Evolutionary conservation across 148 eudicot genomes (phyloP).

Genomic region (Cornus florida): DNA sequence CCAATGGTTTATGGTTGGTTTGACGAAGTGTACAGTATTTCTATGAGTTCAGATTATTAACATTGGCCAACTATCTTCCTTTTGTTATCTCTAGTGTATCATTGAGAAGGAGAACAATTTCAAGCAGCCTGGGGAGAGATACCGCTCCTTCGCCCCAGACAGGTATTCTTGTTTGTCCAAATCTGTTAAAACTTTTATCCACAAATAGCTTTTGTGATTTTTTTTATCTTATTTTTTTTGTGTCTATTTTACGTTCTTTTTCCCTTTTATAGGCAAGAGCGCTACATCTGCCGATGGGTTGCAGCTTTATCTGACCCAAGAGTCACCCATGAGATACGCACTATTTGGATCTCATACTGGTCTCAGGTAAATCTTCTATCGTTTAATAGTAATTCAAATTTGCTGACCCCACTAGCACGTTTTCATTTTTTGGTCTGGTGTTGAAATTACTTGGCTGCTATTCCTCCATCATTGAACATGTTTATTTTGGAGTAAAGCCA

Average conservation of each 20-base stretch:
- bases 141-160: not conserved
- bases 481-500: no score
- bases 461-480: no score
- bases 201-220: not conserved
- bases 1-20: not conserved
- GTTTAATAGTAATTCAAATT: not conserved
- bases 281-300: slow-evolving; percentile 29
- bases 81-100: not conserved
- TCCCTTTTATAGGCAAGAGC: slow-evolving; percentile 27
- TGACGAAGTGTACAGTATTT: not conserved
- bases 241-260: not conserved
- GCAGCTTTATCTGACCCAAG: slow-evolving; percentile 32
- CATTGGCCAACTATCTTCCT: not conserved
- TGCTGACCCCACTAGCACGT: not conserved
- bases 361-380: slow-evolving; percentile 11
- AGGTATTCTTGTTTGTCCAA: slow-evolving; percentile 3
- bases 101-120: slow-evolving; percentile 15
- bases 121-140: slow-evolving; percentile 12
- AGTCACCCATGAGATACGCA: slow-evolving; percentile 32
- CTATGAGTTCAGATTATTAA: not conserved
- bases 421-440: not conserved
- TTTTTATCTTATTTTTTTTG: not conserved
- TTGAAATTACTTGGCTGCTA: not conserved
- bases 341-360: slow-evolving; percentile 20
- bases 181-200: not conserved